Base-by-base conservation (phyloP, 106 monocot genomes). In the Dendrobium nobile region DNA sequence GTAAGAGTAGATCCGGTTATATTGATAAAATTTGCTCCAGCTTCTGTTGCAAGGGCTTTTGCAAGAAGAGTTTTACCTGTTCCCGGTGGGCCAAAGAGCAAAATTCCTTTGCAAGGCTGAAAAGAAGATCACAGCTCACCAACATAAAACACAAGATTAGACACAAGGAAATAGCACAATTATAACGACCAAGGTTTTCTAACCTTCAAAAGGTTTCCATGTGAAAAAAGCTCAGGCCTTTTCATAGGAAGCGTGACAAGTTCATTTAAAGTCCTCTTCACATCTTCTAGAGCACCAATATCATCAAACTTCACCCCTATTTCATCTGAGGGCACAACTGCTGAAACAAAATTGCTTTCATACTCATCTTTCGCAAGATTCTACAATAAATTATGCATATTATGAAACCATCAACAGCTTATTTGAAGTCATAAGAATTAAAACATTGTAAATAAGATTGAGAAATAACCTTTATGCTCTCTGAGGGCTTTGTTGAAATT, bases 51-150 rank as follows among this genome's bases (percentile, higher is more conserved):
- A 85, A 99, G 99, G 45, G 99, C 99, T 83, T 99, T 99, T 78
- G 99, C 99, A 83, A 99, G 91, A 83, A 99, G 99, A 64, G 99
- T 99, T 90, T 99, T 99, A 9, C 99, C 99, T 15, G 99, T 99
- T 43, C 99, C 99, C 9, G 99, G 99, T 27, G 99, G 99, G 3
- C 99, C 99, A 91, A 99, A 99, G 54, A 99, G 88, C 88, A 99
- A 84, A 84, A 99, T 88, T 42, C 99, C 99, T 91, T 95, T 99
- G 90, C 99, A 99, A 82, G 95, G 99, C 99, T 99, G 89, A 77
- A 26, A 87, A 54, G 16, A 75, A 41, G 15, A 47, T 26, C 40
- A 28, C 47, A 41, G 41, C 17, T 47, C 13, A 13, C 19, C 47
- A 24, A 26, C 41, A 19, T 33, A 37, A 70, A 70, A 70, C 0